A percentile compares a stretch with the other conserved stretches of the same genome.
These are phyloP conservation scores for Arthrobotrys musiformis DNA, from an alignment of 2,329 filamentous ascomycete species.

Conservation along the genomic window DNA sequence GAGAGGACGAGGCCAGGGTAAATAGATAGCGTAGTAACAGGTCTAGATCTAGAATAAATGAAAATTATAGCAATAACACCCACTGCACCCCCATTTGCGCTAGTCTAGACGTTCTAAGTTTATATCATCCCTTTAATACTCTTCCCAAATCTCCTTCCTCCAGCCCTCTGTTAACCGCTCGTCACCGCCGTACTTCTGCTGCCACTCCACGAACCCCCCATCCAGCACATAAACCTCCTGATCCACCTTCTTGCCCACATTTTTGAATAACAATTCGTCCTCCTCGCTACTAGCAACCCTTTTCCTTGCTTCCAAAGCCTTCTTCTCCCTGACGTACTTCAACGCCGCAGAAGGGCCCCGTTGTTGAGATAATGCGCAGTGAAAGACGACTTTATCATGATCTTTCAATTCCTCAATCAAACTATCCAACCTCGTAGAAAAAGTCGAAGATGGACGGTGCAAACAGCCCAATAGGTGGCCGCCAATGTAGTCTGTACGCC, in stretches of 20 bases:
- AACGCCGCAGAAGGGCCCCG: constrained; percentile 86
- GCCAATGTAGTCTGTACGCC: constrained; percentile 57
- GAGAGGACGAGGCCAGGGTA: background rate
- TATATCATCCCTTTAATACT: constrained; percentile 61
- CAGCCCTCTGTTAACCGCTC: constrained; percentile 84
- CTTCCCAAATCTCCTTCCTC: constrained; percentile 83
- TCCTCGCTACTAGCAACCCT: constrained; percentile 45
- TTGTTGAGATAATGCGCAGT: constrained; percentile 92
- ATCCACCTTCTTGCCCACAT: constrained; percentile 58
- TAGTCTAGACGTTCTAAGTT: too few relatives aligned
- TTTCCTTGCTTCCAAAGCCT: constrained; percentile 65
- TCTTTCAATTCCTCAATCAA: constrained; percentile 80
- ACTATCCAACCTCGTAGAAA: constrained; percentile 82
- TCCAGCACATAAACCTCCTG: constrained; percentile 86
- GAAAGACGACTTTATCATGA: constrained; percentile 88
- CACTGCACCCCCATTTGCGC: too few relatives aligned
- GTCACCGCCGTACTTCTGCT: constrained; percentile 82
- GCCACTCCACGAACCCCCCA: constrained; percentile 87
- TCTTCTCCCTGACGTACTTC: constrained; percentile 76
- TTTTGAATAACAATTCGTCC: constrained; percentile 58
- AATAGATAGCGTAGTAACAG: background rate
- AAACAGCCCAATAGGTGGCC: constrained; percentile 77
- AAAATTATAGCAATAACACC: background rate
- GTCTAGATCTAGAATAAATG: background rate
- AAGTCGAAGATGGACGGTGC: constrained; percentile 77